Percentiles rank a stretch among this genome's conserved stretches.
These are phyloP conservation scores for Penicillium desertorum DNA, from an alignment of 495 filamentous ascomycete genomes.

Conservation along the genomic window DNA sequence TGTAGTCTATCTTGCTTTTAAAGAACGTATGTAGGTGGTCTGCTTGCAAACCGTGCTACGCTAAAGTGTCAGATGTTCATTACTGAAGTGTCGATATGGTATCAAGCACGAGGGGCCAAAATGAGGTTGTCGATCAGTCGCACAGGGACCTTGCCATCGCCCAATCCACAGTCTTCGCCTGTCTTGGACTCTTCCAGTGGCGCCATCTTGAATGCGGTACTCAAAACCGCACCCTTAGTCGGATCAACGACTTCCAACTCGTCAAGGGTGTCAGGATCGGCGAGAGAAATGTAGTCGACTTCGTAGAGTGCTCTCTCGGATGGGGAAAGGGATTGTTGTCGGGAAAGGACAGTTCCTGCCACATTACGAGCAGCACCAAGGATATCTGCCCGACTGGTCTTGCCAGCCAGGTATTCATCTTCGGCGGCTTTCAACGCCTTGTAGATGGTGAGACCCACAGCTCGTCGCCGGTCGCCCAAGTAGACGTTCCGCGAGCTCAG, in stretches of 20 bases:
- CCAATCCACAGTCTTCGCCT: conserved; percentile 68
- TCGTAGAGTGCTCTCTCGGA: conserved; percentile 68
- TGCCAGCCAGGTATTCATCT: conserved; percentile 59
- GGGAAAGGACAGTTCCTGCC: conserved; percentile 47
- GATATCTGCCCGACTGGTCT: conserved; percentile 58
- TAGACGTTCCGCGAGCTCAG: conserved; percentile 94
- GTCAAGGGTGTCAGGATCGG: conserved; percentile 75
- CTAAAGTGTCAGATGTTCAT: neutral
- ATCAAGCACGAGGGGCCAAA: conserved; percentile 48
- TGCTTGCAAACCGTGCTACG: neutral
- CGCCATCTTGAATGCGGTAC: conserved; percentile 86
- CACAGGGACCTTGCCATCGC: conserved; percentile 70
- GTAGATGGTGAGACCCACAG: conserved; percentile 67
- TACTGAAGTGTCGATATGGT: neutral
- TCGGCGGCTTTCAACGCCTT: conserved; percentile 70
- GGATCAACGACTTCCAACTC: conserved; percentile 71
- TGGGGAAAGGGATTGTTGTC: conserved; percentile 63
- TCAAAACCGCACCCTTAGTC: conserved; percentile 73
- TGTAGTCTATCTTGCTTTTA: neutral
- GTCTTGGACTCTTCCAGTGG: conserved; percentile 66
- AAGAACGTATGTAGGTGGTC: neutral
- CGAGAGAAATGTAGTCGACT: conserved; percentile 86
- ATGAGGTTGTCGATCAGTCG: conserved; percentile 95
- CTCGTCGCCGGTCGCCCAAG: conserved; percentile 70
- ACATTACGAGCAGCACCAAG: conserved; percentile 63